Evolutionary conservation across 768 basidiomycete genomes (phyloP), one percentile per base, ranked within the genome.

Genomic region (Lactifluus echinatus): DNA sequence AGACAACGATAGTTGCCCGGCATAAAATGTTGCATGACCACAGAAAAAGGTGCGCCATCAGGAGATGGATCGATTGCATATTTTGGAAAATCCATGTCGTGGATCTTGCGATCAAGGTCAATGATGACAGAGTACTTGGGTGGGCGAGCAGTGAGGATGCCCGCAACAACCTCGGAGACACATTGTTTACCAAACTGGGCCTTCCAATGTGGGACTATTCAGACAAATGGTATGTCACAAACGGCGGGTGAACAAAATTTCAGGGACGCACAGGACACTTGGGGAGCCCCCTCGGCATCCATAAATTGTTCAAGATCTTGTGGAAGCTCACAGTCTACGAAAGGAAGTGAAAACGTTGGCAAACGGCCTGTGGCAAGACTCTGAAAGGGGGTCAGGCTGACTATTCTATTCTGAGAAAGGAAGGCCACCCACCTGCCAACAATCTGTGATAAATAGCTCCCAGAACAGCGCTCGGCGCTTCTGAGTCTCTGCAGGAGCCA

Each of bases 21-120:
- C 87, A 88, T 88, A 64, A 79, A 87, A 67, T 83, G 79, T 34
- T 78, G 79, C 87, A 89, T 88, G 7, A 82, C 80, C 66, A 82
- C 72, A 8, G 76, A 72, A 11, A 88, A 71, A 2, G 80, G 79
- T 1, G 71, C 71, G 8, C 79, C 78, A 59, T 75, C 66, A 1
- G 79, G 77, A 0, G 78, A 73, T 0, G 74, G 57, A 3, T 76
- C 79, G 50, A 79, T 75, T 0, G 84, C 79, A 66, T 85, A 87
- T 47, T 70, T 71, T 8, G 87, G 87, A 5, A 88, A 59, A 23
- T 80, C 78, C 81, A 85, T 81, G 63, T 86, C 83, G 45, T 79
- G 81, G 29, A 83, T 45, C 12, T 53, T 55, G 55, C 81, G 75
- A 66, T 85, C 83, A 8, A 85, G 73, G 39, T 85, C 81, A 8